Evolutionary conservation across 2,329 filamentous ascomycete genomes (phyloP).

Genomic region (Colletotrichum sp.): DNA sequence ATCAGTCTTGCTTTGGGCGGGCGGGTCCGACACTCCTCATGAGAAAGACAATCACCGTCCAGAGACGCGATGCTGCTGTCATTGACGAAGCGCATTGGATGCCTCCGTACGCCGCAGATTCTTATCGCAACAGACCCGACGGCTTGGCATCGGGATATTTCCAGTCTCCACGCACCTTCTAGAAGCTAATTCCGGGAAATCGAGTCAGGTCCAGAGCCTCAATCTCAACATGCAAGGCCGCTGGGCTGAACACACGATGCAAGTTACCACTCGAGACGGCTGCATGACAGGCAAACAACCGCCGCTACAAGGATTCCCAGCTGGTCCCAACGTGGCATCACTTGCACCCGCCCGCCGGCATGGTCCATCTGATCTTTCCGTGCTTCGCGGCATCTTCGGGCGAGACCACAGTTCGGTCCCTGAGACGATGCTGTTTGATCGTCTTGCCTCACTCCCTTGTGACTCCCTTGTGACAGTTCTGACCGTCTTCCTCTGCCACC

Average conservation of each 20-base stretch:
- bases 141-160: neutral
- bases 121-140: neutral
- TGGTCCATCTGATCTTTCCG: neutral
- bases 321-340: neutral
- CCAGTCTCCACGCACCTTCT: neutral
- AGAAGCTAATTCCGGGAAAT: neutral
- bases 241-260: neutral
- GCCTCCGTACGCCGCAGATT: neutral
- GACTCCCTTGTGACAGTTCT: neutral
- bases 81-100: neutral
- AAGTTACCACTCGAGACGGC: neutral
- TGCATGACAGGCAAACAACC: neutral
- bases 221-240: neutral
- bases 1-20: neutral
- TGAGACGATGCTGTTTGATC: conserved; percentile 18
- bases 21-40: neutral
- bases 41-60: neutral
- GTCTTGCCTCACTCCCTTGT: neutral
- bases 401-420: neutral
- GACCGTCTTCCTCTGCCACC: neutral
- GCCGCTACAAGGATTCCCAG: neutral
- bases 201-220: neutral
- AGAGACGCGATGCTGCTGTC: neutral
- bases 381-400: neutral
- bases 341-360: neutral